Conservation (phyloP, 768 basidiomycete species). For the Ramaria rubella region DNA sequence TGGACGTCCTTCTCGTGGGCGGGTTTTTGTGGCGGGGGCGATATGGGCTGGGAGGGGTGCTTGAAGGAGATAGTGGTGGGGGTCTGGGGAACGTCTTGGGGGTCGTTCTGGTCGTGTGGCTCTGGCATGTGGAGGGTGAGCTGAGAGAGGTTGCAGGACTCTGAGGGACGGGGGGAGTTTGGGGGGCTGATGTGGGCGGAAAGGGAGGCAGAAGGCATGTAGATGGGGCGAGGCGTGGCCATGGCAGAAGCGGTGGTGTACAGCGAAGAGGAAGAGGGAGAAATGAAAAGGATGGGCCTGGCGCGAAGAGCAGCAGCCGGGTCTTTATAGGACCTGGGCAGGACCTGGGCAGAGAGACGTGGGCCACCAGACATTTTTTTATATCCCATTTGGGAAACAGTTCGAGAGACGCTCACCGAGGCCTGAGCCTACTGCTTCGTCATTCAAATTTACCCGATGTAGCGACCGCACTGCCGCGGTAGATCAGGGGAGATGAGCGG, state of each 20-base stretch:
- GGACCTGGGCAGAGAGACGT: background rate
- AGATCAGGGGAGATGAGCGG: background rate
- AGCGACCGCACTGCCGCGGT: background rate
- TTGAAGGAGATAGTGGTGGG: background rate
- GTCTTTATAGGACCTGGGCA: background rate
- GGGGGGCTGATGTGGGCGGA: background rate
- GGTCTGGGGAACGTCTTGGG: background rate
- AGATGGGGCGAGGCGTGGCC: background rate
- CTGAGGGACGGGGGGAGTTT: conserved; percentile 4
- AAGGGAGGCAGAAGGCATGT: background rate
- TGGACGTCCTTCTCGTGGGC: background rate
- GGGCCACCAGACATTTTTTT: background rate
- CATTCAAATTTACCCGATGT: background rate
- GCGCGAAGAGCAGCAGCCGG: background rate
- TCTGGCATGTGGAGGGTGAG: conserved; percentile 7
- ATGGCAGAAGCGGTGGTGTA: background rate
- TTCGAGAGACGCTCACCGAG: too few relatives aligned
- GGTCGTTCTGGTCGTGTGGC: background rate
- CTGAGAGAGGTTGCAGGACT: background rate
- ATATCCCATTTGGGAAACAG: background rate
- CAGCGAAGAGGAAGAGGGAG: background rate
- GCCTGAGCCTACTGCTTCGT: background rate
- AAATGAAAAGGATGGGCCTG: background rate
- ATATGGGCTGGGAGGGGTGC: background rate
- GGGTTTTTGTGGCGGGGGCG: background rate